Evolutionary conservation across 805 yeast species (phyloP), one percentile per base, ranked within the genome.

Genomic region (Cyberlindnera euphorbiiphila): DNA sequence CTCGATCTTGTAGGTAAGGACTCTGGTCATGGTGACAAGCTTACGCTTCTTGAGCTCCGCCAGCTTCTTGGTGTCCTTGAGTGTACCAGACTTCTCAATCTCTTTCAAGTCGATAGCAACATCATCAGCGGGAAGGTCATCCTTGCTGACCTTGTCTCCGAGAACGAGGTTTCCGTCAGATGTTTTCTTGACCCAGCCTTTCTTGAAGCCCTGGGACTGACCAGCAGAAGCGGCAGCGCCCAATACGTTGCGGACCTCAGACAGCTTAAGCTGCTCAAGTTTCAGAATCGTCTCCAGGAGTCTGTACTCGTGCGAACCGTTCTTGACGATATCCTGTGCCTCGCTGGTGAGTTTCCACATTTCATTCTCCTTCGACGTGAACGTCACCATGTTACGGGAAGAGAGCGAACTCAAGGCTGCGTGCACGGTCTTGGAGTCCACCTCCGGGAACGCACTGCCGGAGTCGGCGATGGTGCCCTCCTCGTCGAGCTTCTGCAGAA

Each of bases 201-300:
- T 89, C 65, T 88, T 91, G 75, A 93, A 94, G 13, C 98, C 99
- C 56, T 89, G 81, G 51, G 95, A 95, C 68, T 93, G 98, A 46
- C 98, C 99, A 19, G 36, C 36, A n/a, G 21, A 9, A 25, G 32
- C 38, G 17, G 27, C 31, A 18, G 19, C 26, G n/a, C 36, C 36
- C 65, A 91, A 69, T 48, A 81, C 74, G 39, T 78, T 59, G 34
- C 66, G 65, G 37, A 84, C 85, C 37, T 91, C 97, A 17, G 83
- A 60, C 51, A 93, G 80, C 57, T 84, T 85, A 53, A 93, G 71
- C 25, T 91, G 88, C 40, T 84, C 95, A 34, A 89, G 63, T 32
- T 81, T 69, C 51, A 78, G 73, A 38, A 84, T 69, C 30, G 93
- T 87, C 58, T 81, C 85, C 46, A 86, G 72, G 32, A 93, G 71